Evolutionary conservation across 2,329 filamentous ascomycete genomes (phyloP).

Genomic region (Paramyrothecium sp.): DNA sequence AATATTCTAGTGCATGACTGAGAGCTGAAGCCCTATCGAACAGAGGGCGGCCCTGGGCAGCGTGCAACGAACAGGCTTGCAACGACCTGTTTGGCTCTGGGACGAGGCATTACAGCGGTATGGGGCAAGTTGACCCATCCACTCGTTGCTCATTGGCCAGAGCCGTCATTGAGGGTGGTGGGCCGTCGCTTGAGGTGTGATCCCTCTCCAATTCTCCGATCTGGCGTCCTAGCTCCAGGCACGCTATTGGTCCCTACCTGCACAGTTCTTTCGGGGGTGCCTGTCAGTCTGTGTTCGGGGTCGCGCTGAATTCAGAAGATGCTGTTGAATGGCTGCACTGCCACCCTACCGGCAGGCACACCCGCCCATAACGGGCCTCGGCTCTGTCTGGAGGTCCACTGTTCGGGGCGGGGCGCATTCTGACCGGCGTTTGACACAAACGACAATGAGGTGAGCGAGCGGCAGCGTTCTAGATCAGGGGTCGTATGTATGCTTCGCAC

Average conservation of each 20-base stretch:
- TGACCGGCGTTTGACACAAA: not conserved
- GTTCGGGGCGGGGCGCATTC: not conserved
- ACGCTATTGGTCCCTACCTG: not conserved
- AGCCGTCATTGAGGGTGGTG: not conserved
- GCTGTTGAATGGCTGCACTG: not conserved
- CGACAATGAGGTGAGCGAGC: no score
- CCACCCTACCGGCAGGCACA: not conserved
- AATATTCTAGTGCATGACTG: not conserved
- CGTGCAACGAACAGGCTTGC: not conserved
- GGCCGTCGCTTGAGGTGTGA: not conserved
- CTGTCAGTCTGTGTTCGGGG: not conserved
- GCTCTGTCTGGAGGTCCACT: not conserved
- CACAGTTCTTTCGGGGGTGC: not conserved
- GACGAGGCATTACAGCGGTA: not conserved
- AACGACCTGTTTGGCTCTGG: not conserved
- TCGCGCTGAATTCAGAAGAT: not conserved
- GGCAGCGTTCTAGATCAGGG: no score
- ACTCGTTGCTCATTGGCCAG: not conserved
- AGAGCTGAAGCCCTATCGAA: not conserved
- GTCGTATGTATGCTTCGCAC: no score
- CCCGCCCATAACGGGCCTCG: not conserved
- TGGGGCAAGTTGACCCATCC: not conserved
- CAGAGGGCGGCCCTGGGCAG: not conserved
- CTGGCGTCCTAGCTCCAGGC: not conserved
- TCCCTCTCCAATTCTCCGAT: not conserved